Evolutionary conservation across 176 grass and related monocot genomes (phyloP).

Genomic region (Rhipidocladum racemiflorum): DNA sequence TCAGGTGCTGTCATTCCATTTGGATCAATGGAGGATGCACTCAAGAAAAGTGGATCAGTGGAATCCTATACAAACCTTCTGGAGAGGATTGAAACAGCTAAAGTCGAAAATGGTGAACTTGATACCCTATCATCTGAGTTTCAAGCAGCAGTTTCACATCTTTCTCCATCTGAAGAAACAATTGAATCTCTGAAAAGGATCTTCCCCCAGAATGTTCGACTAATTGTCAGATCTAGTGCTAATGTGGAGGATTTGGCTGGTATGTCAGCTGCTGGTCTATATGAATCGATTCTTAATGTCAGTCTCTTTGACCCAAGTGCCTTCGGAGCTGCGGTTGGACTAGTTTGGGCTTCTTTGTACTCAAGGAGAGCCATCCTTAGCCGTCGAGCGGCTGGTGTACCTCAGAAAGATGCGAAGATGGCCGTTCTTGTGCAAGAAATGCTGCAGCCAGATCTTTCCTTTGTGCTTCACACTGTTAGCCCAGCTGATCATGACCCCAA

Average conservation of each 20-base stretch:
- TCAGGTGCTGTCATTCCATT: slow-evolving; percentile 90
- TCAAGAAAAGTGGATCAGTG: slow-evolving; percentile 71
- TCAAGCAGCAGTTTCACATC: slow-evolving; percentile 59
- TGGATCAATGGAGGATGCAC: slow-evolving; percentile 78
- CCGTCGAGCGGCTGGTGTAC: slow-evolving; percentile 68
- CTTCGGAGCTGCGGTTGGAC: slow-evolving; percentile 61
- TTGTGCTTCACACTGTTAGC: slow-evolving; percentile 88
- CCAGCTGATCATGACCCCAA: slow-evolving; percentile 62
- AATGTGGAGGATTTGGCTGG: slow-evolving; percentile 97
- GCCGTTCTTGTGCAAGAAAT: slow-evolving; percentile 92
- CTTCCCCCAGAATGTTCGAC: slow-evolving; percentile 47
- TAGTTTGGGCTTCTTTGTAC: slow-evolving; percentile 92
- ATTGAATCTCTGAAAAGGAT: slow-evolving; percentile 50
- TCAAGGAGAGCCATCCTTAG: slow-evolving; percentile 87
- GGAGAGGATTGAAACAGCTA: slow-evolving; percentile 63
- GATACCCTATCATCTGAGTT: slow-evolving; percentile 63
- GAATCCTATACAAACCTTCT: slow-evolving; percentile 62
- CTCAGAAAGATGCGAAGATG: slow-evolving; percentile 78
- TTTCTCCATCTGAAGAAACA: slow-evolving; percentile 52
- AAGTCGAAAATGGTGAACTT: slow-evolving; percentile 74
- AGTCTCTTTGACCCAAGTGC: slow-evolving; percentile 45
- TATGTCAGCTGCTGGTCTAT: slow-evolving; percentile 94
- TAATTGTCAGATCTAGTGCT: slow-evolving; percentile 92
- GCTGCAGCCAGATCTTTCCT: slow-evolving; percentile 74
- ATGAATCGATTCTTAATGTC: slow-evolving; percentile 91